Evolutionary conservation across 129 eudicot species (phyloP).

Genomic region (Saussurea involucrata): DNA sequence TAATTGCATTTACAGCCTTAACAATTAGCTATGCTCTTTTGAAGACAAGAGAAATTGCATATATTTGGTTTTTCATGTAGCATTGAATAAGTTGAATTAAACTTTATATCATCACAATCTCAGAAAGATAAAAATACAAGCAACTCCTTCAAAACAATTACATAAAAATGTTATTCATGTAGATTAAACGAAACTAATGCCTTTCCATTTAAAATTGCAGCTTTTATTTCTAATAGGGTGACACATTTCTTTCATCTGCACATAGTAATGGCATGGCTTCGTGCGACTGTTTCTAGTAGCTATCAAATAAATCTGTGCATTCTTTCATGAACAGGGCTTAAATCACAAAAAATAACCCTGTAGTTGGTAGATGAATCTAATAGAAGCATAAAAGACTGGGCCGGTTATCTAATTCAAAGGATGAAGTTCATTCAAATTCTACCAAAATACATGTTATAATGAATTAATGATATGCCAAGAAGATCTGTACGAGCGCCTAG

Average conservation of each 20-base stretch:
- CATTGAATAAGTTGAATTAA: no score
- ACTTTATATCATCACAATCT: neutral
- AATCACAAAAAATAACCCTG: slow-evolving; percentile 1
- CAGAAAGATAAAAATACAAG: neutral
- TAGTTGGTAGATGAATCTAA: neutral
- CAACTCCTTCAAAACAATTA: neutral
- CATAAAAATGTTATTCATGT: neutral
- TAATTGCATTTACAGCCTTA: no score
- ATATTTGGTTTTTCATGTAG: no score
- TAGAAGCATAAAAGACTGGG: neutral
- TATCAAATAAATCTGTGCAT: neutral
- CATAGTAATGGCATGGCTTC: neutral
- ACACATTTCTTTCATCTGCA: neutral
- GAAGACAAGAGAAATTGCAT: no score
- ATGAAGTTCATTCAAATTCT: no score
- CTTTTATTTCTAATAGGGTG: neutral
- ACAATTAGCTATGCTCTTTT: no score
- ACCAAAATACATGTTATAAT: no score
- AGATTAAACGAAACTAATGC: neutral
- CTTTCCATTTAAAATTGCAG: neutral
- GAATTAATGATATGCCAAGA: no score
- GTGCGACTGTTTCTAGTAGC: neutral
- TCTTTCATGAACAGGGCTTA: slow-evolving; percentile 3
- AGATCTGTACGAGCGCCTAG: neutral
- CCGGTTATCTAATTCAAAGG: neutral